Evolutionary conservation across 2,329 filamentous ascomycete genomes (phyloP), one percentile per base, ranked within the genome.

Genomic region (Alternaria sp.): DNA sequence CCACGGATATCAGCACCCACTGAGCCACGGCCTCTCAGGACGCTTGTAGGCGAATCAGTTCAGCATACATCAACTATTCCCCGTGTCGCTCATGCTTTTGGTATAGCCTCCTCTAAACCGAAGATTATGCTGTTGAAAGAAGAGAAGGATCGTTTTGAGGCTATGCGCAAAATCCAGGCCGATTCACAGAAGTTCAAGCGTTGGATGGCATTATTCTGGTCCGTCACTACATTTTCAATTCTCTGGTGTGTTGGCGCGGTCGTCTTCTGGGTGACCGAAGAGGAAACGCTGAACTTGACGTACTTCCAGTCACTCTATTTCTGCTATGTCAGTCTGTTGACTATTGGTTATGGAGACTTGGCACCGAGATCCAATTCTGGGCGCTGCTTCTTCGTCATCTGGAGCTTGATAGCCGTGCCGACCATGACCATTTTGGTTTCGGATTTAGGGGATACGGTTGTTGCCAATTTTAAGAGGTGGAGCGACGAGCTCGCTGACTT

Each of bases 251-350:
- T 91, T 0, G 94, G 94, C 3, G 93, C 93, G 2, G 82, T 88
- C 14, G 85, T 95, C 9, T 97, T 97, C 74, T 89, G 85, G 83
- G 70, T 79, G 32, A 82, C 86, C 0, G 89, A 91, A 66, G 72
- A 79, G 8, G 68, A 83, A 2, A 80, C 82, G 0, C 86, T 87
- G 66, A 67, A 73, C 2, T 79, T 93, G 87, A 84, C 80, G 1
- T 97, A 96, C 73, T 97, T 94, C 68, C 83, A 93, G 57, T 86
- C 89, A 0, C 84, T 97, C 43, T 97, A 97, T 78, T 96, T 97
- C 74, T 89, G 89, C 67, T 97, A 95, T 76, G 88, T 93, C 34
- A 90, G 89, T 3, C 85, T 97, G 24, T 83, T 93, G 2, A 97
- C 94, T 0, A 91, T 97, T 38, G 94, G 94, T 1, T 97, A 96